phyloP scores from a whole-genome alignment of 2,329 filamentous ascomycete genomes.

The Penicillium sp. region DNA sequence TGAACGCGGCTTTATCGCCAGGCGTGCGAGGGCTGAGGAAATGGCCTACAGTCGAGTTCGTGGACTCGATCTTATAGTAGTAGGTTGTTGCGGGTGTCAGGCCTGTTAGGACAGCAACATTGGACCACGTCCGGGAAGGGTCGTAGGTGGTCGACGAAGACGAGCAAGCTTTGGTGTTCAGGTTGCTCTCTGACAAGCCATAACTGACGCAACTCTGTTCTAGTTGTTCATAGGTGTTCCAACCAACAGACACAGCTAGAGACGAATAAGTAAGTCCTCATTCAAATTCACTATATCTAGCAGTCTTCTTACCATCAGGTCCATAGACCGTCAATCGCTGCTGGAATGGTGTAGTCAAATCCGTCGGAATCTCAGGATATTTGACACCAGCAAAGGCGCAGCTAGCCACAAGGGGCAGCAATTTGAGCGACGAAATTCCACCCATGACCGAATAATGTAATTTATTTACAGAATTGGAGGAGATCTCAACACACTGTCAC shows the following conservation, averaged over 20 bases:
- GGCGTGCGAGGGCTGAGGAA: conserved; percentile 56
- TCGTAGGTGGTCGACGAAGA: conserved; percentile 51
- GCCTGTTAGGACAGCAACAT: conserved; percentile 49
- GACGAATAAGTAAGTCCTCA: not conserved
- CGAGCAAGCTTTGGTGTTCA: conserved; percentile 49
- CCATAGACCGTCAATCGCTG: conserved; percentile 55
- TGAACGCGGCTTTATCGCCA: conserved; percentile 57
- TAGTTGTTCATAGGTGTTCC: conserved; percentile 57
- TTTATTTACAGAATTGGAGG: not conserved
- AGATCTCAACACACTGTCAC: not conserved
- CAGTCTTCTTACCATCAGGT: conserved; percentile 44
- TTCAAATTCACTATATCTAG: not conserved
- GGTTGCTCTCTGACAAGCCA: conserved; percentile 44
- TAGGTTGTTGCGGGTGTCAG: conserved; percentile 57
- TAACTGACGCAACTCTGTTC: conserved; percentile 53
- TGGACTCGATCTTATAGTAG: conserved; percentile 60
- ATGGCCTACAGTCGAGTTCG: conserved; percentile 55
- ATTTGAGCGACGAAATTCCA: conserved; percentile 11
- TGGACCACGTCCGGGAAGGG: conserved; percentile 56
- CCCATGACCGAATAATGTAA: conserved; percentile 11
- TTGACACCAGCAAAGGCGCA: conserved; percentile 31
- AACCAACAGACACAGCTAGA: conserved; percentile 54
- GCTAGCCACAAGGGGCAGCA: conserved; percentile 18
- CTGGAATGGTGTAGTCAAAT: conserved; percentile 56
- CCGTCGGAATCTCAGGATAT: conserved; percentile 50